Base-by-base conservation (phyloP, 2,329 filamentous ascomycete species). In the Penicillium sp. region DNA sequence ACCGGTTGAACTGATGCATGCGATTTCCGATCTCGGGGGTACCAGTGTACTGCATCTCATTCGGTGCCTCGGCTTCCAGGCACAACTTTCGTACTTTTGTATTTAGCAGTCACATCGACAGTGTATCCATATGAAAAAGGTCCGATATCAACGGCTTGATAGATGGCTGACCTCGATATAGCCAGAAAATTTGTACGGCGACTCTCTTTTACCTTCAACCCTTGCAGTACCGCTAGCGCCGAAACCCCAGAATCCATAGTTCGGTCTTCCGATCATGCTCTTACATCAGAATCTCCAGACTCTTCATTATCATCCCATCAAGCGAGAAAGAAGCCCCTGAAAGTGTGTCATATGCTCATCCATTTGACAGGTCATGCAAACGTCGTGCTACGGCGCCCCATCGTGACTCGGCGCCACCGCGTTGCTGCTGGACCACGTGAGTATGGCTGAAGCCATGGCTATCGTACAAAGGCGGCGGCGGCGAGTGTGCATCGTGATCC, bases 391-490 rank as follows among this genome's bases (percentile, higher is more conserved):
- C 58, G 14, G 66, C 65, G 16, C 66, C 64, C 72, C 70, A 75
- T 43, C 68, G 62, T 4, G 67, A 68, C 40, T 58, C 45, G 30
- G 49, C 51, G 14, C 65, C 60, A 52, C 65, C 60, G 52, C 64
- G 37, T 40, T 56, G 57, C 33, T 54, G 19, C 38, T 51, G 60
- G 30, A 53, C 40, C 11, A 60, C 55, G 53, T 62, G 57, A 25
- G 61, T 52, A 11, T 54, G 61, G 46, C 55, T 55, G 30, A 66
- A 65, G 16, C 57, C 42, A 42, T 64, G 73, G 25, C 66, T 65
- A 16, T 71, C 71, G 57, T 75, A 75, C 10, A 69, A 63, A 11
- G 73, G 74, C 8, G 73, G 69, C 8, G 73, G 69, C 5, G 65
- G 62, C 22, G 65, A 25, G 2, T 45, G 38, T 43, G 40, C 10